These are phyloP conservation scores for Elongisporangium undulatum DNA, from an alignment of 352 stramenopile species.

Conservation along the genomic window DNA sequence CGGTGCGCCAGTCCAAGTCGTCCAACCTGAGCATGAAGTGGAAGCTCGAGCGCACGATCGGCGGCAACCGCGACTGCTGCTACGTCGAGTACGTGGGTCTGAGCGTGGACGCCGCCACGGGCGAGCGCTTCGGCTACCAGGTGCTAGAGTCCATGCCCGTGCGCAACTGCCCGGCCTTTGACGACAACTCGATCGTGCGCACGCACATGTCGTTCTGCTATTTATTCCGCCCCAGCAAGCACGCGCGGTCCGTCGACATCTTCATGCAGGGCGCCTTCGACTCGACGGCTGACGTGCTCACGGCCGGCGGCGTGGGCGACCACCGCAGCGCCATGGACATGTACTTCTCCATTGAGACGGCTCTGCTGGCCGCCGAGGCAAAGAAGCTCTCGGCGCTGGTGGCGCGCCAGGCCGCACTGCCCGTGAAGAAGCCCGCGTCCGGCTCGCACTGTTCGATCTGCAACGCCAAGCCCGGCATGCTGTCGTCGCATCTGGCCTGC, in stretches of 20 bases:
- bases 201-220: conserved; percentile 69
- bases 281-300: conserved; percentile 52
- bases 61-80: conserved; percentile 69
- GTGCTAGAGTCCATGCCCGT: conserved; percentile 62
- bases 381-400: conserved; percentile 73
- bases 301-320: conserved; percentile 61
- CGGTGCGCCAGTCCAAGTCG: conserved; percentile 39
- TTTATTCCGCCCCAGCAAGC: conserved; percentile 52
- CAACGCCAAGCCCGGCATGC: conserved; percentile 40
- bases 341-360: conserved; percentile 44
- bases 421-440: conserved; percentile 24
- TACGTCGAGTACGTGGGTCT: conserved; percentile 67
- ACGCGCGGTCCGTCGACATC: conserved; percentile 53
- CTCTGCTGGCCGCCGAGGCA: conserved; percentile 40
- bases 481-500: conserved; percentile 51
- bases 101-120: conserved; percentile 35
- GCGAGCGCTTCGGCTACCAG: conserved; percentile 57
- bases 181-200: conserved; percentile 73
- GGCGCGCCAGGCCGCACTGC: conserved; percentile 28
- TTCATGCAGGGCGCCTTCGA: conserved; percentile 74
- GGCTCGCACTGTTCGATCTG: conserved; percentile 61
- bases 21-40: conserved; percentile 73
- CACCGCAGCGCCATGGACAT: conserved; percentile 65
- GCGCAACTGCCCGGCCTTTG: conserved; percentile 55
- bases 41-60: conserved; percentile 62